Evolutionary conservation across 2,329 filamentous ascomycete species (phyloP).

Genomic region (Xylariomycetidae sp.): DNA sequence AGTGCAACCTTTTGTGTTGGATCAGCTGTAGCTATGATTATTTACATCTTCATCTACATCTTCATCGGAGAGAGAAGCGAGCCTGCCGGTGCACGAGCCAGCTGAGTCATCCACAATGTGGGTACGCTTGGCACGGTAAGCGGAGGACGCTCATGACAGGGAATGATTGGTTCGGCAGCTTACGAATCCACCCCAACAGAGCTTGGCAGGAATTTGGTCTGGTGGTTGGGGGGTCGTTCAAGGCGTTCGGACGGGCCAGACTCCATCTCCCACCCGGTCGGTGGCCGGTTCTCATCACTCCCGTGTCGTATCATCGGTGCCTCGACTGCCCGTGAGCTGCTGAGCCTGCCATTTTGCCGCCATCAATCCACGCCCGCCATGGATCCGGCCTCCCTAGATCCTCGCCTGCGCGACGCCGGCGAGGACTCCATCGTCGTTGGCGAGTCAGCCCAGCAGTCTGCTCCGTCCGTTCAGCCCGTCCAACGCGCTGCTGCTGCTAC

Average conservation of each 20-base stretch:
- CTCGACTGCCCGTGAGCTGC: background rate
- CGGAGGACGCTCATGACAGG: no score
- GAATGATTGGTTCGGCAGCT: no score
- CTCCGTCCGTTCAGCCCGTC: background rate
- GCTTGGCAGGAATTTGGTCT: background rate
- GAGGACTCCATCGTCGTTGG: constrained; percentile 22
- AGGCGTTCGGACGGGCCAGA: background rate
- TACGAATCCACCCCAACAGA: no score
- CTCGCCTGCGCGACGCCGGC: constrained; percentile 20
- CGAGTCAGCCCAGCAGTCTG: constrained; percentile 3
- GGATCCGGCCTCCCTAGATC: constrained; percentile 24
- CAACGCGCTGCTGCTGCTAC: constrained; percentile 2
- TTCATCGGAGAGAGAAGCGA: no score
- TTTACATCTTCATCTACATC: no score
- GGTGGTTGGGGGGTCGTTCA: background rate
- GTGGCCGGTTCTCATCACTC: constrained; percentile 2
- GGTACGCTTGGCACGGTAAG: background rate
- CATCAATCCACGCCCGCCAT: constrained; percentile 11
- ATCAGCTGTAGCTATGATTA: no score
- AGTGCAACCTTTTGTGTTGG: no score
- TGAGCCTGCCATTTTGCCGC: background rate
- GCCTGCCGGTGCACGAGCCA: no score
- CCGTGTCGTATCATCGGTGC: constrained; percentile 2
- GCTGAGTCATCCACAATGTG: background rate
- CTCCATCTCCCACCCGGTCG: background rate